phyloP scores from a whole-genome alignment of 2,329 filamentous ascomycete species.

The Apiospora rasikravindrae region DNA sequence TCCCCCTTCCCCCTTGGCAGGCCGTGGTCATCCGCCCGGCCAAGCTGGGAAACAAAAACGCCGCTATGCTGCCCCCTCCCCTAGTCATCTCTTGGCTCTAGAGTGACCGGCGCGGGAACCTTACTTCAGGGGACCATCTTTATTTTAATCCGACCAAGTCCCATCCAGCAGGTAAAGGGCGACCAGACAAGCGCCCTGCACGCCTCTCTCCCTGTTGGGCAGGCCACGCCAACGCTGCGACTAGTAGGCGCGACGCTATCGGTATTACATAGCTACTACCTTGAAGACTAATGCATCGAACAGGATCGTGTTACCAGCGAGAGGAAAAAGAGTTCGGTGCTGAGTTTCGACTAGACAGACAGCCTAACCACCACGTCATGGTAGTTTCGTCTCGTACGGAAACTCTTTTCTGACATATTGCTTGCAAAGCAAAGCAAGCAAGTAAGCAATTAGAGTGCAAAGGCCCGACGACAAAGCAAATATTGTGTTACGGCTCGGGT shows the following conservation, averaged over 20 bases:
- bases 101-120: slow-evolving; percentile 12
- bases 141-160: slow-evolving; percentile 10
- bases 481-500: slow-evolving; percentile 14
- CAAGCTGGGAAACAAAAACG: slow-evolving; percentile 7
- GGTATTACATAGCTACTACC: slow-evolving; percentile 12
- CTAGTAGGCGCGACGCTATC: slow-evolving; percentile 9
- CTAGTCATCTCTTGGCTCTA: background rate
- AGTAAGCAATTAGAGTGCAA: background rate
- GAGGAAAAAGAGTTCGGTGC: slow-evolving; percentile 15
- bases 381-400: slow-evolving; percentile 1
- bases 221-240: background rate
- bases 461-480: slow-evolving; percentile 7
- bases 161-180: background rate
- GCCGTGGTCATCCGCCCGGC: slow-evolving; percentile 3
- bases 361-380: slow-evolving; percentile 5
- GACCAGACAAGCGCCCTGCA: background rate
- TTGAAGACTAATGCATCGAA: slow-evolving; percentile 12
- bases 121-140: slow-evolving; percentile 6
- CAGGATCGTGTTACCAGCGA: background rate
- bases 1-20: background rate
- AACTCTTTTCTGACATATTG: slow-evolving; percentile 17
- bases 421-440: slow-evolving; percentile 13
- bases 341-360: slow-evolving; percentile 18
- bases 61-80: background rate
- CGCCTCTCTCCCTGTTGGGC: background rate